Conservation (phyloP, 495 filamentous ascomycete genomes). For the Talaromyces thailandensis region DNA sequence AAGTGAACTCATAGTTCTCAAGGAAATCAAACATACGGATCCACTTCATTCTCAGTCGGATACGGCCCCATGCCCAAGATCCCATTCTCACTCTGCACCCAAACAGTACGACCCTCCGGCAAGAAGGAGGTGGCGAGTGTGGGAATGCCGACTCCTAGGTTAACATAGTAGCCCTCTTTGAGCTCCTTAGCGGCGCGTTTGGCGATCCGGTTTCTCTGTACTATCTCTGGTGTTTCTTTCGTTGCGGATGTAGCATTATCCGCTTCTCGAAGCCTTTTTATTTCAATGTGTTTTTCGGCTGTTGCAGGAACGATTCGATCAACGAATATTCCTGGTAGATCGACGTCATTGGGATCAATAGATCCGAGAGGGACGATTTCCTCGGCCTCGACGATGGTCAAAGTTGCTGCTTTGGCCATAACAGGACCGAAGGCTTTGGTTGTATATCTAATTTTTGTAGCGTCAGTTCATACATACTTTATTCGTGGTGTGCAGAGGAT, state of each 20-base stretch:
- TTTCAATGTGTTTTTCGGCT: conserved; percentile 71
- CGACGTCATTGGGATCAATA: conserved; percentile 69
- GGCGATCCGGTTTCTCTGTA: conserved; percentile 73
- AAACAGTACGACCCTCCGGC: conserved; percentile 66
- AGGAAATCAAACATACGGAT: conserved; percentile 40
- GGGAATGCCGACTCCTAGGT: conserved; percentile 88
- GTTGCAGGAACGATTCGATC: conserved; percentile 74
- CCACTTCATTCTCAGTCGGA: conserved; percentile 66
- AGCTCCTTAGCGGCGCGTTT: conserved; percentile 83
- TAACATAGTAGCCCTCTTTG: conserved; percentile 89
- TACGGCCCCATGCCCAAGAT: conserved; percentile 85
- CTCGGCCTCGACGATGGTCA: conserved; percentile 90
- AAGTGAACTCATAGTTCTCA: neutral
- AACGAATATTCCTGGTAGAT: conserved; percentile 86
- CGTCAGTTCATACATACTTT: neutral
- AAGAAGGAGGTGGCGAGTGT: conserved; percentile 81
- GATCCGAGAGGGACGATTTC: conserved; percentile 78
- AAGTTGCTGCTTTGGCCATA: conserved; percentile 79
- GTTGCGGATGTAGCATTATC: conserved; percentile 34
- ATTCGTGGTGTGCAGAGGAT: neutral
- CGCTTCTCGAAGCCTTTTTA: conserved; percentile 60
- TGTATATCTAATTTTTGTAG: conserved; percentile 28
- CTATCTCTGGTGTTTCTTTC: conserved; percentile 50
- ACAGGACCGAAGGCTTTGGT: conserved; percentile 66
- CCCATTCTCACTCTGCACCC: conserved; percentile 86